These are phyloP conservation scores for Corchorus capsularis DNA, from an alignment of 345 rosid genomes.

Conservation along the genomic window DNA sequence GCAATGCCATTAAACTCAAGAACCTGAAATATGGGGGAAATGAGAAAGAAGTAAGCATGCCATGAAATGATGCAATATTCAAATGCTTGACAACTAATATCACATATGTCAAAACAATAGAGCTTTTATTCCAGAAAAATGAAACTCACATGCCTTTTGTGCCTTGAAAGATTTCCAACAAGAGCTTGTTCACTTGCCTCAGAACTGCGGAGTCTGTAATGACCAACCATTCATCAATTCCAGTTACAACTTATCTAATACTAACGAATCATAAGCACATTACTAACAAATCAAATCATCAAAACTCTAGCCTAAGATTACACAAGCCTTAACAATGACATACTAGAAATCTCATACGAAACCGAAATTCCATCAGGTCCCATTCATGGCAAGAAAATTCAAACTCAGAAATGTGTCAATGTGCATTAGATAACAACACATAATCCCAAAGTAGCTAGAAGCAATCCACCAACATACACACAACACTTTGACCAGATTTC, in stretches of 20 bases:
- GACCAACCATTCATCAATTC: neutral
- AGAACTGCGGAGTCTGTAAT: conserved; percentile 46
- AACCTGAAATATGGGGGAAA: conserved; percentile 51
- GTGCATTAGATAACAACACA: neutral
- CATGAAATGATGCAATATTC: conserved; percentile 17
- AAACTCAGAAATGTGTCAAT: neutral
- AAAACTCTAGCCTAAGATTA: neutral
- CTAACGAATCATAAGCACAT: neutral
- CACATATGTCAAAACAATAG: neutral
- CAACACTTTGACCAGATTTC: neutral
- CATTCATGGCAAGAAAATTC: neutral
- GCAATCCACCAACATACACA: neutral
- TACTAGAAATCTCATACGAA: neutral
- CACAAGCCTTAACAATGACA: neutral
- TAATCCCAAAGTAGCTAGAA: neutral
- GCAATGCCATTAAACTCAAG: conserved; percentile 83
- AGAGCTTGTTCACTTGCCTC: conserved; percentile 58
- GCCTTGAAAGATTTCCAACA: conserved; percentile 77
- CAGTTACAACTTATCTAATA: neutral
- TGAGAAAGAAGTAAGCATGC: conserved; percentile 1
- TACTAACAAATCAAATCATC: too few relatives aligned
- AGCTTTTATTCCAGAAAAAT: conserved; percentile 9
- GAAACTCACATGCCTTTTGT: conserved; percentile 91
- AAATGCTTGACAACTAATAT: neutral
- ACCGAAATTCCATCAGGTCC: neutral